A percentile compares a stretch with the other conserved stretches of the same genome.
Evolutionary conservation across 441 rosid species (phyloP).

Genomic region (Eruca vesicaria): DNA sequence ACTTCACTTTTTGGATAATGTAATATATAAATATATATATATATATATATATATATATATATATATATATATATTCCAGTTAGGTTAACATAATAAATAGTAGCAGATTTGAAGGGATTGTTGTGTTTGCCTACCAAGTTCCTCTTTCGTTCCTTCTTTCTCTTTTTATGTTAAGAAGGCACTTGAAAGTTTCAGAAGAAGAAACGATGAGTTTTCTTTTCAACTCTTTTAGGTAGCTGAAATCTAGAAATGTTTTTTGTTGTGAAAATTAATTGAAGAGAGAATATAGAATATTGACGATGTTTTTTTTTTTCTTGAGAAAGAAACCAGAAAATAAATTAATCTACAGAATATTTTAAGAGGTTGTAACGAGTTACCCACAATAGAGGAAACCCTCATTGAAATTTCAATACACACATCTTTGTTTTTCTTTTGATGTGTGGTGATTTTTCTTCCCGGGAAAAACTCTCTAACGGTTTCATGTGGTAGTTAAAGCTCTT

Average conservation of each 20-base stretch:
- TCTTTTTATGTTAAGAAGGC: not conserved
- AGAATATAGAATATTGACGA: slow-evolving; percentile 23
- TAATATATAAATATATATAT: not conserved
- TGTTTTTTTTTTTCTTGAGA: too few relatives aligned
- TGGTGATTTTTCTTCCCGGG: slow-evolving; percentile 13
- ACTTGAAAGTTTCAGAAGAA: slow-evolving; percentile 1
- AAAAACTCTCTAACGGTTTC: slow-evolving; percentile 6
- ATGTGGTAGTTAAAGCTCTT: not conserved
- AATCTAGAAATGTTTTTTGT: slow-evolving; percentile 24
- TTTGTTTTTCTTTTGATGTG: slow-evolving; percentile 2
- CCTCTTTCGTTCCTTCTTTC: not conserved
- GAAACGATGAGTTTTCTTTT: slow-evolving; percentile 7
- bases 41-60: too few relatives aligned
- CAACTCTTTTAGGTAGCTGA: slow-evolving; percentile 35
- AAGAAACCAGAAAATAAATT: too few relatives aligned
- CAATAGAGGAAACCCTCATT: slow-evolving; percentile 48
- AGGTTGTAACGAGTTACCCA: slow-evolving; percentile 55
- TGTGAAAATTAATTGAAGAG: slow-evolving; percentile 34
- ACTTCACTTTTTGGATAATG: not conserved
- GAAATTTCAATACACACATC: slow-evolving; percentile 7
- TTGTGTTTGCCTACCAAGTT: slow-evolving; percentile 8
- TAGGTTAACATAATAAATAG: not conserved
- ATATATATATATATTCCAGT: too few relatives aligned
- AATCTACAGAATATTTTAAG: slow-evolving; percentile 32
- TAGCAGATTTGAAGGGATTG: slow-evolving; percentile 15